phyloP scores from a whole-genome alignment of 2,329 filamentous ascomycete species.

The Aspergillus flavus region DNA sequence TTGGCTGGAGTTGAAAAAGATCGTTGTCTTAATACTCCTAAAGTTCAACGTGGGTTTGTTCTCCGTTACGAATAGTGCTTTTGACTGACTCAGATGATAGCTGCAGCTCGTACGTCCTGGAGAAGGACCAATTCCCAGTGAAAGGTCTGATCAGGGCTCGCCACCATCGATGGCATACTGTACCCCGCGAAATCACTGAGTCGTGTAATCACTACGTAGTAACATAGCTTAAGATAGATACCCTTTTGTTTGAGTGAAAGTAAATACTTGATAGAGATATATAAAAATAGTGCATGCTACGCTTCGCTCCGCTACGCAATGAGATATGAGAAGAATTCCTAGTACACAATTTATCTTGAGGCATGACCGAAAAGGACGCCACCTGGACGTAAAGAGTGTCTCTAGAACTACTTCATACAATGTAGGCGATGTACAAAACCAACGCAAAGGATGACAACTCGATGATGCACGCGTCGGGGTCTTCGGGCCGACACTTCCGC shows the following conservation, averaged over 20 bases:
- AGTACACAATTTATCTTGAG: not conserved
- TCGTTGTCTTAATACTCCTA: conserved; percentile 14
- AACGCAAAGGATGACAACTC: not conserved
- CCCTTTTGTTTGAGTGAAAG: not conserved
- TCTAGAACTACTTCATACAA: not conserved
- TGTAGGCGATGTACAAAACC: too few relatives aligned
- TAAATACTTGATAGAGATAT: not conserved
- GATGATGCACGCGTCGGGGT: not conserved
- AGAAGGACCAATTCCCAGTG: not conserved
- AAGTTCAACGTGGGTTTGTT: conserved; percentile 17
- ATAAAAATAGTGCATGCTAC: not conserved
- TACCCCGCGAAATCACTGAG: conserved; percentile 4
- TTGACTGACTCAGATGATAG: conserved; percentile 1
- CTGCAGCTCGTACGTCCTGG: not conserved
- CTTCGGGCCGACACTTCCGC: conserved; percentile 27
- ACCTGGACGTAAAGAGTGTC: not conserved
- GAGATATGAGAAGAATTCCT: not conserved
- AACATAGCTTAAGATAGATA: not conserved
- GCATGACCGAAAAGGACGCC: not conserved
- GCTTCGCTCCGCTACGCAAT: not conserved
- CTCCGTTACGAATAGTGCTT: not conserved
- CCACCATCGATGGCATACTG: conserved; percentile 8
- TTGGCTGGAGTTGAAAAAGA: conserved; percentile 21
- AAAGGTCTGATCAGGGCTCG: not conserved
- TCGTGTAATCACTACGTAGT: not conserved